Evolutionary conservation across 1,139 yeast genomes (phyloP), one percentile per base, ranked within the genome.

Genomic region (Pichia sp.): DNA sequence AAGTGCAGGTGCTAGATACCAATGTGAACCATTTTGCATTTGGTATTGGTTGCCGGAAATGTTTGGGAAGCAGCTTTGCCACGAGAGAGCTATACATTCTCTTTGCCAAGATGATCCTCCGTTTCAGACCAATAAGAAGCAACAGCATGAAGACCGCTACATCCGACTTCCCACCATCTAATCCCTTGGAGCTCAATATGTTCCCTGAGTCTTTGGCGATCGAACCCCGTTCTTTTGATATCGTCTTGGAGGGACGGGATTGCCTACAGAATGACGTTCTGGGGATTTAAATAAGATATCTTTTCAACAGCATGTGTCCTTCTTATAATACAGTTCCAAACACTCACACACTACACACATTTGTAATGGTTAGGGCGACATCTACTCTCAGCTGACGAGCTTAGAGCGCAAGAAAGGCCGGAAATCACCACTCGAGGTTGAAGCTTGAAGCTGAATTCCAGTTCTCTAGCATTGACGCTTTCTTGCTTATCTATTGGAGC

Each of bases 31-130:
- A 78, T 50, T 67, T 76, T 40, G 60, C 85, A 0, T 82, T 80
- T 56, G 91, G 91, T 0, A 72, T 73, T 13, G 93, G 91, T 0
- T 64, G 78, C 1, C 56, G 91, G 38, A 74, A 68, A 72, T 82
- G 91, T 52, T 69, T 80, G 0, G 93, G 91, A 0, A 67, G 68
- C 32, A 66, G 69, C 33, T 60, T 82, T 35, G 86, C 86, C 0
- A 63, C 67, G 46, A 69, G 72, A 38, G 86, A 81, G 49, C 60
- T 81, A 53, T 81, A 80, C 48, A 55, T 64, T 12, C 53, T 70
- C 11, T 48, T 69, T 24, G 51, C 62, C 25, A 62, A 73, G 36
- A 49, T 68, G 30, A 49, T 72, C 2, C 43, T 64, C 1, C 46
- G 59, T 19, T 72, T 65, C 27, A 38, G 41, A 21, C 46, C 46